These are phyloP conservation scores for Dictyophora rubrovolvata DNA, from an alignment of 768 basidiomycete genomes.

Conservation along the genomic window DNA sequence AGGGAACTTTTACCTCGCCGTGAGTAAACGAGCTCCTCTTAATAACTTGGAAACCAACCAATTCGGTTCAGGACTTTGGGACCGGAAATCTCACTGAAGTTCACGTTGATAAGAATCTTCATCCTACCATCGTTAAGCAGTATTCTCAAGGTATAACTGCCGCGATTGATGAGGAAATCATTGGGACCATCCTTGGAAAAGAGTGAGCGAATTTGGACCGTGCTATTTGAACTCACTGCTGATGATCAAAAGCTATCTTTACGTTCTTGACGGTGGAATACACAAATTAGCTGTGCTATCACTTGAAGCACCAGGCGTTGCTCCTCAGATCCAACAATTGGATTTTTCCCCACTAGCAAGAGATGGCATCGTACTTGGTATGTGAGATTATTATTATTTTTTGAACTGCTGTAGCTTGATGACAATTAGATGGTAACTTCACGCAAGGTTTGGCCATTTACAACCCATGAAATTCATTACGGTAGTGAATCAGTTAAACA, in stretches of 20 bases:
- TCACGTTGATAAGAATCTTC: slow-evolving; percentile 34
- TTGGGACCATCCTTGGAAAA: slow-evolving; percentile 13
- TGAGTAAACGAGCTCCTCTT: background rate
- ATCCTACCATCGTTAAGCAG: slow-evolving; percentile 32
- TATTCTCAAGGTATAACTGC: slow-evolving; percentile 16
- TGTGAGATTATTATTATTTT: too few relatives aligned
- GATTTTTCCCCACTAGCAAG: too few relatives aligned
- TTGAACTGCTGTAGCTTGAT: too few relatives aligned
- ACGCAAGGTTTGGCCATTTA: too few relatives aligned
- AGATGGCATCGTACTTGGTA: too few relatives aligned
- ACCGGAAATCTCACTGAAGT: slow-evolving; percentile 33
- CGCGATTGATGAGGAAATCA: slow-evolving; percentile 13
- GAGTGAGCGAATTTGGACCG: slow-evolving; percentile 13
- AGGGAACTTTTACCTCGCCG: slow-evolving; percentile 24
- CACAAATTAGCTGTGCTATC: background rate
- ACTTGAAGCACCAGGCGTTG: background rate
- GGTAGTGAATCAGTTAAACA: too few relatives aligned
- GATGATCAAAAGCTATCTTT: background rate
- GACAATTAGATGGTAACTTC: too few relatives aligned
- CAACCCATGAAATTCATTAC: too few relatives aligned
- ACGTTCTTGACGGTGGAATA: background rate
- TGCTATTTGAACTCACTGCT: background rate
- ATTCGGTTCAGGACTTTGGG: slow-evolving; percentile 11
- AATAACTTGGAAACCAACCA: too few relatives aligned
- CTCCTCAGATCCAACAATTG: background rate